phyloP scores from a whole-genome alignment of 2,329 filamentous ascomycete genomes.

The Phyllosticta ampelicida region DNA sequence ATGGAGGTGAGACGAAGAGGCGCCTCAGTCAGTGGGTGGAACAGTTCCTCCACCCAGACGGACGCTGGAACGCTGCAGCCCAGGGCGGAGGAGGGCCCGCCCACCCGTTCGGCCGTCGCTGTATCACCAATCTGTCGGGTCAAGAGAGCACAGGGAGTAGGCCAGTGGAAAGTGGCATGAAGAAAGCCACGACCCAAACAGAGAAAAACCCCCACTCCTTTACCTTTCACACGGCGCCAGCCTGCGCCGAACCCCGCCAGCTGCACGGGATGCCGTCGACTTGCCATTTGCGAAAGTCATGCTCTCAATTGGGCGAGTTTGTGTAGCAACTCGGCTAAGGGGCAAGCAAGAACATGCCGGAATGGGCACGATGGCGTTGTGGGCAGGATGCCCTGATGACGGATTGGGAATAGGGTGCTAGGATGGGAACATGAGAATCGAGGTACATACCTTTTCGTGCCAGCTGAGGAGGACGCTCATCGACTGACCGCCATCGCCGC shows the following conservation, averaged over 20 bases:
- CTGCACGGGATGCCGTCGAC: conserved; percentile 3
- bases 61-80: background rate
- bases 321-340: background rate
- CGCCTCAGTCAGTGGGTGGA: background rate
- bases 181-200: background rate
- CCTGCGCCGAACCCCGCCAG: background rate
- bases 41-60: background rate
- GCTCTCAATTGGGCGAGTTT: background rate
- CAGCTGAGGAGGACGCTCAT: conserved; percentile 98
- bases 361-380: conserved; percentile 4
- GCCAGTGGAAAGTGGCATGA: background rate
- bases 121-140: background rate
- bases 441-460: conserved; percentile 68
- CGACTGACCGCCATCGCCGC: conserved; percentile 64
- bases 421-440: conserved; percentile 1
- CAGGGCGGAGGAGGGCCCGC: background rate
- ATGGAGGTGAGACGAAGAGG: background rate
- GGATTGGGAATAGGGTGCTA: background rate
- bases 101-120: background rate
- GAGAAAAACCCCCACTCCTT: background rate
- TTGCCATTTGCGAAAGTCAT: background rate
- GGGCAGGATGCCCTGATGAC: conserved; percentile 5
- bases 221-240: background rate
- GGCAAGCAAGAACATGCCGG: background rate
- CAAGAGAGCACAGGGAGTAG: background rate